Base-by-base conservation (phyloP, 371 early-diverging fungal species). In the Circinella minor region DNA sequence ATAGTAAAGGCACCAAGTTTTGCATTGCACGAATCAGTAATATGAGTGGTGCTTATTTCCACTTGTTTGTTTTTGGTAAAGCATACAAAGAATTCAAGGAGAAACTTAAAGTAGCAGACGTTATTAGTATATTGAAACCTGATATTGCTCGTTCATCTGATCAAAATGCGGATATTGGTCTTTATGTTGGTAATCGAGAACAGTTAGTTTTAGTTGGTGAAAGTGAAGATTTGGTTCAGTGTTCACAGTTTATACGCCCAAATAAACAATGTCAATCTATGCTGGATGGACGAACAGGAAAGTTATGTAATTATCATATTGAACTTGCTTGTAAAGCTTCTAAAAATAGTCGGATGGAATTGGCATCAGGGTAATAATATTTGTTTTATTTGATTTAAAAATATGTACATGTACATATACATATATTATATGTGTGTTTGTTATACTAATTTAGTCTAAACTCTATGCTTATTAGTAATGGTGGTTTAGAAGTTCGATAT, bases 321-420 rank as follows among this genome's bases (percentile, higher is more conserved):
- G 68, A 68, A 39, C 59, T 55, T 38, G 71, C 74, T 4, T 81
- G 68, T 55, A 75, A 70, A 36, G 55, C 63, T 57, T 81, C 84
- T 10, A 78, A 76, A 67, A 81, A 80, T 49, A 70, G 71, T 15
- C 78, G 84, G 49, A 81, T 80, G 79, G 84, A 84, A 61, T 46
- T 84, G 17, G 81, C 77, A 20, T 80, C 82, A 70, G 82, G 84
- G 83, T 83, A 70, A 43, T 9, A 43, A 6, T 43, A 43, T 43
- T 43, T 43, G 6, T 43, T 43, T 43, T 9, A 43, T 43, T 9
- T 6, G 43, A 43, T 43, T 43, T 43, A 43, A 27, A 27, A 27
- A 1, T 27, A 27, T 27, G 27, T 27, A 27, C 27, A 27, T 27
- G 27, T 27, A 27, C 27, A 27, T 27, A 27, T 27, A 27, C 27